Evolutionary conservation across 306 rosid genomes (phyloP), one percentile per base, ranked within the genome.

Genomic region (Acacia melanoxylon): DNA sequence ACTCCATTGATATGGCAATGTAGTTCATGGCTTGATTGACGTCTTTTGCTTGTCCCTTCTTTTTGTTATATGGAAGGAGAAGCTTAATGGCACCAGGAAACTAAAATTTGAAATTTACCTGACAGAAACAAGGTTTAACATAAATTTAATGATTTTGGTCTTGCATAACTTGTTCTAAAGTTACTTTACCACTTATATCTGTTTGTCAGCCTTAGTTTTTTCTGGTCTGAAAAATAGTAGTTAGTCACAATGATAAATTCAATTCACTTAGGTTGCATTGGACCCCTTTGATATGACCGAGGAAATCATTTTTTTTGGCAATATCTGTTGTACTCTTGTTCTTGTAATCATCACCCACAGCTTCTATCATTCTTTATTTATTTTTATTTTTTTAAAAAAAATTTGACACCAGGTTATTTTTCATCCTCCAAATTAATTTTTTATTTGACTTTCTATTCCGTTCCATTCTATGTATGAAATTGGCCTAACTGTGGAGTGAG

Each of bases 1-100:
- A 46, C 80, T 63, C 51, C 10, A 52, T 75, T 37, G 19, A 72
- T 81, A 58, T 74, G 52, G 46, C 17, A 29, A 42, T 71, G 27
- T 76, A 29, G 33, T 82, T 82, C 40, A 66, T 80, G 29, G n/a
- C 85, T 77, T 12, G 40, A 40, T 80, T 80, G 19, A 17, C 67
- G 27, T 75, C 10, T 46, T 80, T 56, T 17, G 17, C 17, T 58
- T 75, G 71, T 73, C 69, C 74, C 52, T 78, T 41, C 52, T 63
- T 79, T 79, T 69, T 86, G 69, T 76, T 65, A 59, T 58, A 58
- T 51, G 61, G 71, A 49, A 24, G 52, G 40, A 78, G 40, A 61
- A 73, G 56, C 33, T 9, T 67, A 48, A 11, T 22, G 37, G 46
- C 41, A 37, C 58, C 68, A 78, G 45, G 76, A 78, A 25, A 54